Evolutionary conservation across 495 filamentous ascomycete species (phyloP), one percentile per base, ranked within the genome.

Genomic region (Aspergillus cristatus): DNA sequence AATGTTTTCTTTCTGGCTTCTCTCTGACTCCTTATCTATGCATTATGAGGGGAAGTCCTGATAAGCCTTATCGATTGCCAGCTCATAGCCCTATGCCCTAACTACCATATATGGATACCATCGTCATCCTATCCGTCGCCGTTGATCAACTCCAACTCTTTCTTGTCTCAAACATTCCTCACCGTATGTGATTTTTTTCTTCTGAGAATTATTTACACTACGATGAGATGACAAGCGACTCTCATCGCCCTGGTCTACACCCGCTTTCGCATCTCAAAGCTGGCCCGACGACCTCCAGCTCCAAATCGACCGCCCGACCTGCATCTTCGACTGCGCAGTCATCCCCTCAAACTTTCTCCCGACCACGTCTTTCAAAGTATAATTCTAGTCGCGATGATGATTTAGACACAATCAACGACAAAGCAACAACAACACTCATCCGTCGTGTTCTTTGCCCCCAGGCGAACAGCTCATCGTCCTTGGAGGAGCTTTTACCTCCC

Each of bases 401-500:
- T 18, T 28, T 46, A 15, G 72, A 71, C 46, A 42, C 57, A n/a
- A 42, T 55, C 12, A 69, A 66, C 18, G 75, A 84, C 37, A 72
- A 71, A 45, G 69, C 69, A 3, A 81, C 78, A 1, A 50, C 62
- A 3, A 61, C 68, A 15, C 68, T 84, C 32, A 79, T 86, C 42
- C 70, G 80, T 42, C 73, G 78, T 10, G 71, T 78, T 12, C 67
- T 86, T n/a, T 83, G 79, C 49, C 69, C 75, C 17, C 69, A 74
- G 20, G 54, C 58, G 14, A 56, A 61, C 38, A 51, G 28, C 30
- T 52, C 69, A 14, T 69, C 60, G 45, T 66, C 79, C 39, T 65
- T 93, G 40, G 76, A 90, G 34, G 85, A 89, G 44, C 67, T 95
- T 18, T 61, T 98, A 28, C 91, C 90, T 25, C 87, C 88, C 14